These are phyloP conservation scores for Pseudocercospora musae DNA, from an alignment of 2,329 filamentous ascomycete species.

Conservation along the genomic window DNA sequence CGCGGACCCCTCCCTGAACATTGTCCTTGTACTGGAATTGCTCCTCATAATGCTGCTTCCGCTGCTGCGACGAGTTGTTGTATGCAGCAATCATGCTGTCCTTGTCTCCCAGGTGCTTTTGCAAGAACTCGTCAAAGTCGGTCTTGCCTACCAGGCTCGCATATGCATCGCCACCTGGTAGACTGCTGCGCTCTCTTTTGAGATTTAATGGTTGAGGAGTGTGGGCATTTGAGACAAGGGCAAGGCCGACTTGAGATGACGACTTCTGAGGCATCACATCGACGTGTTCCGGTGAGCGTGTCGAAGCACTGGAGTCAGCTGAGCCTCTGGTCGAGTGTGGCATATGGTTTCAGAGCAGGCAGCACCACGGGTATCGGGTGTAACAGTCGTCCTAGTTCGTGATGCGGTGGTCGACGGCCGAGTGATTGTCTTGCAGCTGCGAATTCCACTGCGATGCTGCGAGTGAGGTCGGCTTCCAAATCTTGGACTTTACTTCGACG, in stretches of 20 bases:
- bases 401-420: not conserved
- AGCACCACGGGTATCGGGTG: constrained; percentile 8
- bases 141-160: constrained; percentile 9
- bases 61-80: constrained; percentile 31
- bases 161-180: constrained; percentile 13
- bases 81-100: constrained; percentile 23
- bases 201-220: not conserved
- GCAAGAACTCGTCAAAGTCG: constrained; percentile 19
- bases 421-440: not conserved
- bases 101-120: constrained; percentile 21
- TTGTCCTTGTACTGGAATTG: constrained; percentile 34
- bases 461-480: not conserved
- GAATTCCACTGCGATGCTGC: not conserved
- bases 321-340: constrained; percentile 15
- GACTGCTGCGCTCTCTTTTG: constrained; percentile 14
- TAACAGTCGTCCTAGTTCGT: too few species aligned
- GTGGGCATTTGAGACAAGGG: not conserved
- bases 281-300: constrained; percentile 5
- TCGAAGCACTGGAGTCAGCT: constrained; percentile 13
- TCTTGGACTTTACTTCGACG: not conserved
- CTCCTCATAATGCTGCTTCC: constrained; percentile 37
- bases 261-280: not conserved
- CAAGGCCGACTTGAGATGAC: constrained; percentile 2
- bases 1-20: constrained; percentile 31
- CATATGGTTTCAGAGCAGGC: constrained; percentile 17